Evolutionary conservation across 2,329 filamentous ascomycete genomes (phyloP), one percentile per base, ranked within the genome.

Genomic region (Aspergillus neotritici): DNA sequence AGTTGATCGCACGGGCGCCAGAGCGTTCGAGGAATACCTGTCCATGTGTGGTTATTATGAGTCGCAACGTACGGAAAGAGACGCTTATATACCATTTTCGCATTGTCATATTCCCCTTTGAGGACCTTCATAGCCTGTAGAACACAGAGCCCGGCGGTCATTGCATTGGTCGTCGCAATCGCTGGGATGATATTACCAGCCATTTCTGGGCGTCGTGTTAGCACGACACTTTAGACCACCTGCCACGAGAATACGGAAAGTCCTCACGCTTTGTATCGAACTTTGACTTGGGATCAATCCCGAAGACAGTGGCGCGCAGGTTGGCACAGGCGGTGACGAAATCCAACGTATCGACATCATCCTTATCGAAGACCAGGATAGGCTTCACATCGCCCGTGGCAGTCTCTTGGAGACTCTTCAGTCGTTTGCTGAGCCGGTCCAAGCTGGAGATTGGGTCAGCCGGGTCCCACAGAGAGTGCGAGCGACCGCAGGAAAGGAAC

Each of bases 131-230:
- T 93, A 0, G 90, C 84, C 64, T 97, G 85, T 17, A 98, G 71
- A 5, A 97, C 89, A 60, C 90, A 97, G 8, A 98, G 77, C 10
- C 88, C 86, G 12, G 93, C 93, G 2, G 93, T 91, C 64, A 97
- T 94, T 12, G 93, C 93, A 64, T 98, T 98, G 0, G 93, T 97
- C 0, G 93, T 98, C 4, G 93, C 93, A 61, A 98, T 98, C 2
- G 93, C 93, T 1, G 93, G 93, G 48, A 98, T 98, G 57, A 98
- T 98, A 63, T 98, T 98, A 41, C 93, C 93, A 4, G 93, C 93
- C 91, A 97, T 98, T 68, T 98, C 86, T 77, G 21, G 4, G 21
- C 7, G 5, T 25, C 9, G 9, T 8, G 21, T 25, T 25, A 25
- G 21, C 21, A 8, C 21, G 21, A 25, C 21, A 6, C 5, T 25